phyloP scores from a whole-genome alignment of 2,329 filamentous ascomycete genomes.

The Zarea fungicola region DNA sequence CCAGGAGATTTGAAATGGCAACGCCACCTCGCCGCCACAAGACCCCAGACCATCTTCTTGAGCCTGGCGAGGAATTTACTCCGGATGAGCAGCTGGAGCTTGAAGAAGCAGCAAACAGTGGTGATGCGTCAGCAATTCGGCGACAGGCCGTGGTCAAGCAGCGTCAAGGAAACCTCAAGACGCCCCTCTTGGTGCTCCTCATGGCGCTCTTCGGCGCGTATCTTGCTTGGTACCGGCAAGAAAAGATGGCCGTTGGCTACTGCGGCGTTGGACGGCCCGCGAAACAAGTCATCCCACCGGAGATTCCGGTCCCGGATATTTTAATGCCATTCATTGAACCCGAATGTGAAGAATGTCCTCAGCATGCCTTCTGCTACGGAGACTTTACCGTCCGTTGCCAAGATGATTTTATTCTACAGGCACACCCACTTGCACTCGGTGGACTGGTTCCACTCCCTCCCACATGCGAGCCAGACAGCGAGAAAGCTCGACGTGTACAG shows the following conservation, averaged over 20 bases:
- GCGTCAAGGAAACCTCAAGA: slow-evolving; percentile 47
- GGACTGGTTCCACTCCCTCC: slow-evolving; percentile 81
- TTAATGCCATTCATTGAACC: slow-evolving; percentile 66
- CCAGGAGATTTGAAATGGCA: slow-evolving; percentile 55
- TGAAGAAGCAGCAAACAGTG: slow-evolving; percentile 57
- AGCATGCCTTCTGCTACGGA: slow-evolving; percentile 82
- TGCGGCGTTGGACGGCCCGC: slow-evolving; percentile 74
- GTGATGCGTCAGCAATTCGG: slow-evolving; percentile 41
- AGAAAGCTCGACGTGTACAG: slow-evolving; percentile 82
- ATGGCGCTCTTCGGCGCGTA: slow-evolving; percentile 67
- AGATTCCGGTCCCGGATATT: slow-evolving; percentile 63
- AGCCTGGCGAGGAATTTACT: slow-evolving; percentile 87
- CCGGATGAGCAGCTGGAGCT: slow-evolving; percentile 83
- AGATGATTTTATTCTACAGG: slow-evolving; percentile 76
- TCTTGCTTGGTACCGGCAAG: slow-evolving; percentile 80
- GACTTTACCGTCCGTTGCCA: slow-evolving; percentile 77
- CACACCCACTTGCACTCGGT: slow-evolving; percentile 76
- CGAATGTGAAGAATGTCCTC: slow-evolving; percentile 83
- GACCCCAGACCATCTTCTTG: slow-evolving; percentile 39
- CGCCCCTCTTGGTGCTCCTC: slow-evolving; percentile 66
- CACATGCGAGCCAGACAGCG: slow-evolving; percentile 90
- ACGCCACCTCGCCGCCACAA: slow-evolving; percentile 30
- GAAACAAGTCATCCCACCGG: slow-evolving; percentile 42
- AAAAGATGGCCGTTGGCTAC: slow-evolving; percentile 94
- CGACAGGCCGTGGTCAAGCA: slow-evolving; percentile 34